Base-by-base conservation (phyloP, 2,329 filamentous ascomycete species). In the Macrophomina pseudophaseolina region DNA sequence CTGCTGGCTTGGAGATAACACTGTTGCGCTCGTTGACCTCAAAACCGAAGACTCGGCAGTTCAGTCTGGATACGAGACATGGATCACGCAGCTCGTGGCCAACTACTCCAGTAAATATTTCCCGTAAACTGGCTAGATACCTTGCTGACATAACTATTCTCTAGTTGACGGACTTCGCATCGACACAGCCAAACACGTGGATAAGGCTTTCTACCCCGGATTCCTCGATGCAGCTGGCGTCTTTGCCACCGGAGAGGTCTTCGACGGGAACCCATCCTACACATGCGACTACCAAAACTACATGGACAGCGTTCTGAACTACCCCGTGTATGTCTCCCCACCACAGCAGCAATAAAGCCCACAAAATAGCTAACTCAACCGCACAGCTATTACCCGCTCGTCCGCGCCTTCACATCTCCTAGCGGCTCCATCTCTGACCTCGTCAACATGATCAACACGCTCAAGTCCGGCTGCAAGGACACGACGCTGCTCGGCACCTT, bases 1-100 rank as follows among this genome's bases (percentile, higher is more conserved):
- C 60, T 85, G 85, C 74, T 86, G 85, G 83, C 76, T 85, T 30
- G 85, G 85, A 11, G 81, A 85, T 70, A 72, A 76, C 14, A 78
- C 71, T 2, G 78, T 83, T 18, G 72, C 78, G 8, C 76, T 85
- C 8, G 76, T 80, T 1, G 83, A 85, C 69, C 70, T 85, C 40
- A 77, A 78, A 30, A 85, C 82, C 7, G 80, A 84, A 52, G 74
- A 80, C 64, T 51, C 54, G 3, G 23, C 23, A 11, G 68, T 69
- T 8, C n/a, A 33, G 4, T 23, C 23, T 11, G 51, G 40, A 11
- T 62, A 65, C 38, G 33, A 68, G 35, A 56, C 53, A 1, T 68
- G 68, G 68, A 69, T 69, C 66, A 44, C 38, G 0, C 35, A 65
- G 11, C 60, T 69, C 12, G 66, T 69, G 7, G 12, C 58, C 14